Evolutionary conservation across 2,329 filamentous ascomycete genomes (phyloP).

Genomic region (Bretziella fagacearum): DNA sequence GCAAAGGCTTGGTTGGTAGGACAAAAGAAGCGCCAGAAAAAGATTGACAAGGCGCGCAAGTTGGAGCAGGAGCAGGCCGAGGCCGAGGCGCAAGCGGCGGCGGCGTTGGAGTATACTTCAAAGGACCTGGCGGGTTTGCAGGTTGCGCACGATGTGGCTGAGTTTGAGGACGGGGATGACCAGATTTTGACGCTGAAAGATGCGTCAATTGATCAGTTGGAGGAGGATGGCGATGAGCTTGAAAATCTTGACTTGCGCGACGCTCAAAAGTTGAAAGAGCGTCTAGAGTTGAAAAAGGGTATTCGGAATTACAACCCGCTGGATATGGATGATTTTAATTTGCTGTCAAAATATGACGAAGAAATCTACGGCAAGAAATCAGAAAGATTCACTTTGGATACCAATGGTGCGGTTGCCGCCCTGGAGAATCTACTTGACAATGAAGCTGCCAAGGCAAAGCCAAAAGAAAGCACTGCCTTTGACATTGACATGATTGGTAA

Average conservation of each 20-base stretch:
- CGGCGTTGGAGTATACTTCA: conserved; percentile 56
- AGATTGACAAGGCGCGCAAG: conserved; percentile 61
- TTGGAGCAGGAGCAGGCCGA: conserved; percentile 62
- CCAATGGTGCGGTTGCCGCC: conserved; percentile 51
- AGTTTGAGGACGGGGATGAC: conserved; percentile 56
- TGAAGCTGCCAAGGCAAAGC: conserved; percentile 35
- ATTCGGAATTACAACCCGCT: conserved; percentile 78
- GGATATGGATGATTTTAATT: conserved; percentile 45
- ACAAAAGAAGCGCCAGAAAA: conserved; percentile 87
- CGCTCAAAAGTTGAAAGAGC: conserved; percentile 55
- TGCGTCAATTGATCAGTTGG: conserved; percentile 57
- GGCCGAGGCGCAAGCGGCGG: conserved; percentile 48
- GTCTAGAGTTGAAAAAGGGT: conserved; percentile 75
- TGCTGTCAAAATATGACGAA: conserved; percentile 87
- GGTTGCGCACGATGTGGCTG: conserved; percentile 70
- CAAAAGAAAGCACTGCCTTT: conserved; percentile 42
- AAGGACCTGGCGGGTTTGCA: conserved; percentile 80
- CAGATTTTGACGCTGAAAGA: conserved; percentile 94
- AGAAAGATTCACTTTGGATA: conserved; percentile 76
- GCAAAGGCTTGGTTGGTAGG: conserved; percentile 75
- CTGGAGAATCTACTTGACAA: conserved; percentile 37
- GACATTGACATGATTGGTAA: conserved; percentile 61
- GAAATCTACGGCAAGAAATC: conserved; percentile 81
- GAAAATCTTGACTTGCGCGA: conserved; percentile 60
- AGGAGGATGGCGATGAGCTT: conserved; percentile 79